Evolutionary conservation across 2,329 filamentous ascomycete species (phyloP).

Genomic region (Diaporthe capsici): DNA sequence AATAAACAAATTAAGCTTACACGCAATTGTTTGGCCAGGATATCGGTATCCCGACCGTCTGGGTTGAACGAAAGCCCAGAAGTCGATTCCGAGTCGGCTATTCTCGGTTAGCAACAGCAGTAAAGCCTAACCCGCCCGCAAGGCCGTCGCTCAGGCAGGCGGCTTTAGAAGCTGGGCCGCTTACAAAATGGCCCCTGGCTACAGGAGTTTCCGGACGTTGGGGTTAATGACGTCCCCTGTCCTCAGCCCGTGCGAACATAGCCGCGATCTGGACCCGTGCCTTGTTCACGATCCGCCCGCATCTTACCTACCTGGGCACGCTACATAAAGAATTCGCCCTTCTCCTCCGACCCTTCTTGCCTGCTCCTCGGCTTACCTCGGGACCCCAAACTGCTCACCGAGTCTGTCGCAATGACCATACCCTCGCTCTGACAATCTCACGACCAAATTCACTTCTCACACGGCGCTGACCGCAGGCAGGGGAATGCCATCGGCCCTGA

Average conservation of each 20-base stretch:
- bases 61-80: background rate
- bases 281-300: conserved; percentile 32
- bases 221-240: conserved; percentile 38
- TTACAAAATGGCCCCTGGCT: conserved; percentile 37
- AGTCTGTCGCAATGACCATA: conserved; percentile 8
- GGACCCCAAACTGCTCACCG: background rate
- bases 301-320: conserved; percentile 7
- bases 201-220: conserved; percentile 24
- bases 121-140: background rate
- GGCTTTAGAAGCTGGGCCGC: conserved; percentile 34
- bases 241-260: conserved; percentile 7
- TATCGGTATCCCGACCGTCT: background rate
- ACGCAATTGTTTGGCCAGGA: conserved; percentile 7
- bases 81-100: conserved; percentile 26
- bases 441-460: background rate
- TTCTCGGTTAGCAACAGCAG: conserved; percentile 1
- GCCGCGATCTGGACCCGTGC: conserved; percentile 13
- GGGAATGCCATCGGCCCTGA: conserved; percentile 68
- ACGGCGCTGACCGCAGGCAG: conserved; percentile 41
- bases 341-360: background rate
- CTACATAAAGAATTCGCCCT: conserved; percentile 20
- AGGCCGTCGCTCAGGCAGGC: background rate
- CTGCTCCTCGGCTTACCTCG: background rate
- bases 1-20: background rate
- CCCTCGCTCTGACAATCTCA: conserved; percentile 10